Conservation (phyloP, 129 eudicot species). For the Daucus carota region DH1_v3.0 NC_030385.2:12681501-12682000, state of each 20-base stretch:
- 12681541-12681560: neutral
- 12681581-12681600: neutral
- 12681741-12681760: neutral
- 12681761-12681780: neutral
- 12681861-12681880: neutral
- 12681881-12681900: neutral
- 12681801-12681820: constrained; percentile 29
- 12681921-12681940: neutral
- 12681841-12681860: constrained; percentile 18
- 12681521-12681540: neutral
- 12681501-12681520: neutral
- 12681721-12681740: constrained; percentile 30
- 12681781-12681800: neutral
- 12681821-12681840: constrained; percentile 21
- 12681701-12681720: constrained; percentile 24
- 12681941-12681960: too few relatives aligned
- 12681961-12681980: neutral
- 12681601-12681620: neutral
- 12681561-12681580: neutral
- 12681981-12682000: neutral
- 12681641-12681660: constrained; percentile 27
- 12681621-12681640: constrained; percentile 15
- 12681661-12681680: constrained; percentile 23
- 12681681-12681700: constrained; percentile 36
- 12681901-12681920: neutral